Base-by-base conservation (phyloP, 495 filamentous ascomycete species). In the Parachaetomium inaequale region DNA sequence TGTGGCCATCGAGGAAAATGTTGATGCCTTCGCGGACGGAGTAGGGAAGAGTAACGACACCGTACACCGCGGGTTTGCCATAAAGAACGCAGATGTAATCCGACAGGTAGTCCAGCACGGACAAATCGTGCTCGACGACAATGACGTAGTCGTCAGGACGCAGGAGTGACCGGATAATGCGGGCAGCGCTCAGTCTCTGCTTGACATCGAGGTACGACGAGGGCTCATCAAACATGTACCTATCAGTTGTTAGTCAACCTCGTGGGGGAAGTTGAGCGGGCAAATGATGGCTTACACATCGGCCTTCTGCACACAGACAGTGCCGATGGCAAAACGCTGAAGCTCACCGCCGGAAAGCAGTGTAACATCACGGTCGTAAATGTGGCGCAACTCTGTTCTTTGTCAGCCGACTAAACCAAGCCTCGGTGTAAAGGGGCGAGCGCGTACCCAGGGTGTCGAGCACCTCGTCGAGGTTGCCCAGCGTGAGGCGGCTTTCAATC, bases 1-100 rank as follows among this genome's bases (percentile, higher is more conserved):
- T 96, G 74, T 97, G 89, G 65, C 94, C 94, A 70, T 98, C 94
- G 31, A 98, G 81, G 86, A 98, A 98, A 75, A 98, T 97, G 78
- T 98, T 98, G 85, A 98, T 98, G 69, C 94, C 94, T 85, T 98
- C 95, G 66, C 94, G 91, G 51, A 98, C 95, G 2, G 94, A 98
- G 61, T 93, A 82, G 49, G 94, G 94, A 46, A 98, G 82, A 26
- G 94, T 97, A n/a, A 98, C 95, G 12, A 98, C 94, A 86, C 94
- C 94, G 65, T 98, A 98, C 53, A 94, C 88, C 36, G 93, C 94
- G 29, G 94, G 95, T 72, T 88, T 86, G 60, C 94, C 95, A 71
- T 98, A 98, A 23, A 98, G 87, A 57, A 96, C 90, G 72, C 95
- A 98, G 72, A 98, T 91, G 75, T 93, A 98, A 78, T 98, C 94